These are phyloP conservation scores for Sonneratia alba DNA, from an alignment of 345 rosid genomes.

Conservation along the genomic window DNA sequence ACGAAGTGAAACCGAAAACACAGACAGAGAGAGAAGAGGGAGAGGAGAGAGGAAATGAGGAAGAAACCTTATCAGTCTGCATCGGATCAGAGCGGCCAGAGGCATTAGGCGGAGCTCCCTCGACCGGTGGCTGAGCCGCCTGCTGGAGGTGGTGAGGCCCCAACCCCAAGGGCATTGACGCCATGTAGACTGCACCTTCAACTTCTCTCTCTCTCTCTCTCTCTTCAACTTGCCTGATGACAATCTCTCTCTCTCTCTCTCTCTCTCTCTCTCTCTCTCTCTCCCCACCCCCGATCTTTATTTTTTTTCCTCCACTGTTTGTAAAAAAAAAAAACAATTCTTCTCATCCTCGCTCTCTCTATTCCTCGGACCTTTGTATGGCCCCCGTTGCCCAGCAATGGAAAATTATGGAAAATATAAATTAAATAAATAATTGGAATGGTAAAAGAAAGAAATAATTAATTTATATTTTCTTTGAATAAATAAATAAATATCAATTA, in stretches of 20 bases:
- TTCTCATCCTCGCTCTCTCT: neutral
- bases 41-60: neutral
- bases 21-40: neutral
- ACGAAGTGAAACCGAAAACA: conserved; percentile 5
- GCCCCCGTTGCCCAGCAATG: neutral
- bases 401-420: neutral
- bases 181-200: conserved; percentile 46
- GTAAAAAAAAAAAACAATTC: no score
- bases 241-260: neutral
- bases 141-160: conserved; percentile 29
- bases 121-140: conserved; percentile 13
- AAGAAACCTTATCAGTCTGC: conserved; percentile 41
- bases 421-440: no score
- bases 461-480: no score
- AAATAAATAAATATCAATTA: no score
- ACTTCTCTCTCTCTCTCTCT: conserved; percentile 13
- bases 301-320: neutral
- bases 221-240: neutral
- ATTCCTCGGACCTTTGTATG: neutral
- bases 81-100: conserved; percentile 24
- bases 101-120: conserved; percentile 26
- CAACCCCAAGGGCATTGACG: conserved; percentile 37
- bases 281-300: neutral
- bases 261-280: neutral
- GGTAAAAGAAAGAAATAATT: no score